phyloP scores from a whole-genome alignment of 495 filamentous ascomycete genomes.

The Hyaloscypha bicolor region DNA sequence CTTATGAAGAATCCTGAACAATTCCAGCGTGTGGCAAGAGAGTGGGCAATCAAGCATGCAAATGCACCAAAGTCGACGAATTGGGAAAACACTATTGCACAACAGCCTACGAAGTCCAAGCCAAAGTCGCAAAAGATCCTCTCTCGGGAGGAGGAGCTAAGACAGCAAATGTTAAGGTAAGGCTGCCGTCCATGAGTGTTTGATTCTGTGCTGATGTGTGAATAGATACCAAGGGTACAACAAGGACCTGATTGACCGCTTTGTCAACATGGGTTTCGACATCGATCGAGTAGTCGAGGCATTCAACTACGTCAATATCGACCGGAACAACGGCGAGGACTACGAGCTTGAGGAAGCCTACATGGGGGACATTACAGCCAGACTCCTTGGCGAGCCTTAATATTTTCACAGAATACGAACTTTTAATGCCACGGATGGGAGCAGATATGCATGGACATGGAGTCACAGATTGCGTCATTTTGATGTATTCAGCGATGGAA shows the following conservation, averaged over 20 bases:
- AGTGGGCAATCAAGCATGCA: constrained; percentile 88
- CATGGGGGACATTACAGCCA: constrained; percentile 86
- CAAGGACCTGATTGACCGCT: constrained; percentile 82
- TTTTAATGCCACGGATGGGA: not conserved
- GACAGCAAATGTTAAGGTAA: constrained; percentile 19
- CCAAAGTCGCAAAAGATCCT: constrained; percentile 22
- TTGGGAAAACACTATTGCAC: constrained; percentile 16
- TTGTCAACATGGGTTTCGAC: constrained; percentile 92
- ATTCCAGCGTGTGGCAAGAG: constrained; percentile 81
- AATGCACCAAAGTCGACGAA: constrained; percentile 64
- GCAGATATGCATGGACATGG: constrained; percentile 7
- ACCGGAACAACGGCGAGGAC: constrained; percentile 72
- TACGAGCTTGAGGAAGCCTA: constrained; percentile 84
- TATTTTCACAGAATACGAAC: not conserved
- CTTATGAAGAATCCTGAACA: constrained; percentile 74
- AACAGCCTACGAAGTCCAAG: constrained; percentile 12
- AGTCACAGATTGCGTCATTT: constrained; percentile 3
- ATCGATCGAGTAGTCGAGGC: constrained; percentile 85
- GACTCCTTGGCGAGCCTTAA: constrained; percentile 76
- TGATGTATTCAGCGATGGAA: not conserved
- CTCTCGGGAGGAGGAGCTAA: constrained; percentile 38
- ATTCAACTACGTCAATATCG: constrained; percentile 81
- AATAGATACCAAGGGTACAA: constrained; percentile 87
- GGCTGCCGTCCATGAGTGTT: not conserved
- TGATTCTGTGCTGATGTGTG: not conserved